Evolutionary conservation across 148 eudicot species (phyloP), one percentile per base, ranked within the genome.

Genomic region (Vaccinium corymbosum): DNA sequence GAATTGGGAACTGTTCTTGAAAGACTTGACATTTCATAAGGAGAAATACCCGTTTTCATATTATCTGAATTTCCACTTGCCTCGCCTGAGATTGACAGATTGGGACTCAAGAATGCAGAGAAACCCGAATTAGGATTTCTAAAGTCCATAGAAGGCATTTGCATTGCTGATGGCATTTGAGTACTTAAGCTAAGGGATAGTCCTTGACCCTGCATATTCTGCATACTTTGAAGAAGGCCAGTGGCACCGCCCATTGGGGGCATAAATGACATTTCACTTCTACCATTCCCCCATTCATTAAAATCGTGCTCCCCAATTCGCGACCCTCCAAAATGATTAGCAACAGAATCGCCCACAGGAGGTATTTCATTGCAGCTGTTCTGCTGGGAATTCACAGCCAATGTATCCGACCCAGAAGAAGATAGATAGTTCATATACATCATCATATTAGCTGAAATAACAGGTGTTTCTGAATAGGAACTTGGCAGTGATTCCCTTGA

Each of bases 121-220:
- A 86, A 87, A 35, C 87, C 84, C 4, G 52, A 38, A 74, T 83
- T 78, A 55, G 81, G 84, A 86, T 82, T 85, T 51, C 83, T 83
- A 56, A 66, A 90, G 3, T 85, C 89, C 25, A 88, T 55, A 13
- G 88, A 38, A 48, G 88, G 78, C 50, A 89, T 76, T 53, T 89
- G 88, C 38, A 87, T 55, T 3, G 85, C 83, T 0, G 91, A 74
- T 61, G 89, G 89, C 25, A 88, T 85, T 56, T 89, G 86, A 32
- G 93, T 85, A 55, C 91, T 74, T 15, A 92, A 88, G 84, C 92
- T 92, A 10, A 92, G 92, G 51, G 93, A 90, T 66, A 92, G 81
- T 12, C 92, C 94, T 81, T 90, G 93, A 29, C 89, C 87, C 72
- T 90, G 91, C 78, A 87, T 51, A 68, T 72, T 85, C 62, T 82